phyloP scores from a whole-genome alignment of 768 basidiomycete genomes.

The Rhodotorula kratochvilovae region DNA sequence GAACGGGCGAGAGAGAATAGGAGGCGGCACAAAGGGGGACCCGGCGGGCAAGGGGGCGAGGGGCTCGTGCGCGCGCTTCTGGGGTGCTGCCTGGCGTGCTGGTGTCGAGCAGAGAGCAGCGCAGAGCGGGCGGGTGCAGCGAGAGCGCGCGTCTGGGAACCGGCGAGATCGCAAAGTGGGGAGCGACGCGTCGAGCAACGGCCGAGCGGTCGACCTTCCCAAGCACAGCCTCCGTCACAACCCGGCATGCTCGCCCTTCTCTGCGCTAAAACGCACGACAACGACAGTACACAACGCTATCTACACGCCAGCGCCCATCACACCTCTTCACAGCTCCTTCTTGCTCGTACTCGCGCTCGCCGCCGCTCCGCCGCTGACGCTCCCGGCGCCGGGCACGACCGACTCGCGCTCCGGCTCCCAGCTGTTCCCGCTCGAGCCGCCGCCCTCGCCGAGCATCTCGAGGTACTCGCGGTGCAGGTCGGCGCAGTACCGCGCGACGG shows the following conservation, averaged over 20 bases:
- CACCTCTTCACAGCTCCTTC: neutral
- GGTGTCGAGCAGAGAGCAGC: neutral
- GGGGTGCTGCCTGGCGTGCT: neutral
- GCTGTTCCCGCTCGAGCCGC: slow-evolving; percentile 9
- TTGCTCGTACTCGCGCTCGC: neutral
- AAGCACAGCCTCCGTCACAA: neutral
- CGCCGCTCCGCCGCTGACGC: too few relatives aligned
- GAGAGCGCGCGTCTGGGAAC: too few relatives aligned
- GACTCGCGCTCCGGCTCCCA: neutral
- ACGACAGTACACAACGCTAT: too few relatives aligned
- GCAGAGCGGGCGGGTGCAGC: too few relatives aligned
- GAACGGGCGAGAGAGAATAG: neutral
- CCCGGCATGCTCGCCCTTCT: too few relatives aligned
- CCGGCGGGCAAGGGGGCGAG: neutral
- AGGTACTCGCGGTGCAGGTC: slow-evolving; percentile 27
- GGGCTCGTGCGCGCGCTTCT: neutral
- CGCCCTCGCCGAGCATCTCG: slow-evolving; percentile 33
- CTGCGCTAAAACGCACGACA: too few relatives aligned
- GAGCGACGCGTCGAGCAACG: too few relatives aligned
- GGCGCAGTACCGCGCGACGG: slow-evolving; percentile 29
- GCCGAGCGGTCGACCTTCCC: neutral
- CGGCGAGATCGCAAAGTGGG: neutral
- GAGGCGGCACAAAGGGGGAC: neutral
- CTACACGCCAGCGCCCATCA: too few relatives aligned
- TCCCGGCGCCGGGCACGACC: neutral